phyloP scores from a whole-genome alignment of 2,329 filamentous ascomycete genomes.

The Fusarium sp. region DNA sequence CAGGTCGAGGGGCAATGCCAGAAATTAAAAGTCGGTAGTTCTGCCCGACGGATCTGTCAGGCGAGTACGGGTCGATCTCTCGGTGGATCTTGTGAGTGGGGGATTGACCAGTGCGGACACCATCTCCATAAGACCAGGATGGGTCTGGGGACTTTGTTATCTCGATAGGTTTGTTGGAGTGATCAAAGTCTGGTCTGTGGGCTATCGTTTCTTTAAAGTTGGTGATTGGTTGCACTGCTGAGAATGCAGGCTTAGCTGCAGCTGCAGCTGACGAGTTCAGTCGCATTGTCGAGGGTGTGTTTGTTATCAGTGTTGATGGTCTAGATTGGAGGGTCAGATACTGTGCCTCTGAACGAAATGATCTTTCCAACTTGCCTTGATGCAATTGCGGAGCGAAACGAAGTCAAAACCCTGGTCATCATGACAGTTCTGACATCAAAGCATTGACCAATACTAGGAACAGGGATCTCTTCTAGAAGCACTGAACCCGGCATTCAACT shows the following conservation, averaged over 20 bases:
- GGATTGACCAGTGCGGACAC: slow-evolving; percentile 36
- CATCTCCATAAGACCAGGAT: slow-evolving; percentile 57
- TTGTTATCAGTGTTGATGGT: not conserved
- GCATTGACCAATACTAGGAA: not conserved
- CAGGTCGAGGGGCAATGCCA: slow-evolving; percentile 80
- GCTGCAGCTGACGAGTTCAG: slow-evolving; percentile 24
- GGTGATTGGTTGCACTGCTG: slow-evolving; percentile 34
- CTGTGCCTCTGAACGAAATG: not conserved
- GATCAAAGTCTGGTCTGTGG: slow-evolving; percentile 39
- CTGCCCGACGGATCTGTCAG: slow-evolving; percentile 70
- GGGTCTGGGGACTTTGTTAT: slow-evolving; percentile 51
- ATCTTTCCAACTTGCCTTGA: slow-evolving; percentile 1
- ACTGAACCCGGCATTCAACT: not conserved
- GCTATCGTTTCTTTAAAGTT: slow-evolving; percentile 39
- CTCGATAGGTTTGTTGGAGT: slow-evolving; percentile 28
- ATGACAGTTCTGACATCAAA: not conserved
- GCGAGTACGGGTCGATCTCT: slow-evolving; percentile 79
- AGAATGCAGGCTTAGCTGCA: slow-evolving; percentile 29
- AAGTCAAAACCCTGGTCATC: not conserved
- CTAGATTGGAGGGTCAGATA: not conserved
- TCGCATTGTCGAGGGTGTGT: not conserved
- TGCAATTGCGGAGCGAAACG: not conserved
- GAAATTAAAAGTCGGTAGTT: slow-evolving; percentile 91
- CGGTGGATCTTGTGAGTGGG: slow-evolving; percentile 59
- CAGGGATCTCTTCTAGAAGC: not conserved